Percentiles rank a stretch among this genome's conserved stretches.
These are phyloP conservation scores for Clonostachys sp. DNA, from an alignment of 2,329 filamentous ascomycete species.

Conservation along the genomic window DNA sequence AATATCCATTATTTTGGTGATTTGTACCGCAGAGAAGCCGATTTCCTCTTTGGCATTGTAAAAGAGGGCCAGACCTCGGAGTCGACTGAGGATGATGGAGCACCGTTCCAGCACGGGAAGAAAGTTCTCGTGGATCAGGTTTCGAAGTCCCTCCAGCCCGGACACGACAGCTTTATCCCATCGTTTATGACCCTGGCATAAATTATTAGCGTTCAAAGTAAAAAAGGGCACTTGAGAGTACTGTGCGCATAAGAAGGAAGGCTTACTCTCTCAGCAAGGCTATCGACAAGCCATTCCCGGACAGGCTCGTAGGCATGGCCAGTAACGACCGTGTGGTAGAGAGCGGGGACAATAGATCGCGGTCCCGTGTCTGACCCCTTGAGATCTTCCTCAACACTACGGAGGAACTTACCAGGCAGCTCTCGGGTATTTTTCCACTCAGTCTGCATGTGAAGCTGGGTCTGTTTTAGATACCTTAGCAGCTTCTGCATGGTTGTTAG, in stretches of 20 bases:
- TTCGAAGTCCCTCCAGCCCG: conserved; percentile 73
- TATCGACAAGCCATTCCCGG: conserved; percentile 85
- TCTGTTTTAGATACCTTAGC: conserved; percentile 78
- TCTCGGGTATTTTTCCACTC: conserved; percentile 84
- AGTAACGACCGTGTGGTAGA: conserved; percentile 82
- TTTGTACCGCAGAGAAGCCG: conserved; percentile 59
- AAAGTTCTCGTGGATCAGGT: conserved; percentile 80
- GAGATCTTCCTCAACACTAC: conserved; percentile 72
- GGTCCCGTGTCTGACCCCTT: conserved; percentile 52
- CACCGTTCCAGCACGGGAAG: conserved; percentile 83
- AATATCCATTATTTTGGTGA: conserved; percentile 64
- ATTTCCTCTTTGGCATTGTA: conserved; percentile 63
- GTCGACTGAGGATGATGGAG: conserved; percentile 72
- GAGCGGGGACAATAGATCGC: conserved; percentile 62
- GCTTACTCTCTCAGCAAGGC: conserved; percentile 70
- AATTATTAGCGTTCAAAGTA: conserved; percentile 6
- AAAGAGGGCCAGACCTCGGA: conserved; percentile 80
- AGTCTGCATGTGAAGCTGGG: conserved; percentile 70
- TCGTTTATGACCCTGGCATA: conserved; percentile 73
- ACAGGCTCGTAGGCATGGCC: conserved; percentile 73
- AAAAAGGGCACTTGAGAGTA: not conserved
- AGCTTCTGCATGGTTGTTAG: conserved; percentile 84
- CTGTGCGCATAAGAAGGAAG: conserved; percentile 2
- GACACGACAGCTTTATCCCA: conserved; percentile 86
- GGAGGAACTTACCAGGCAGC: conserved; percentile 72